A percentile compares a stretch with the other conserved stretches of the same genome.
Evolutionary conservation across 352 stramenopile genomes (phyloP).

Genomic region (Phytopythium aichiense): DNA sequence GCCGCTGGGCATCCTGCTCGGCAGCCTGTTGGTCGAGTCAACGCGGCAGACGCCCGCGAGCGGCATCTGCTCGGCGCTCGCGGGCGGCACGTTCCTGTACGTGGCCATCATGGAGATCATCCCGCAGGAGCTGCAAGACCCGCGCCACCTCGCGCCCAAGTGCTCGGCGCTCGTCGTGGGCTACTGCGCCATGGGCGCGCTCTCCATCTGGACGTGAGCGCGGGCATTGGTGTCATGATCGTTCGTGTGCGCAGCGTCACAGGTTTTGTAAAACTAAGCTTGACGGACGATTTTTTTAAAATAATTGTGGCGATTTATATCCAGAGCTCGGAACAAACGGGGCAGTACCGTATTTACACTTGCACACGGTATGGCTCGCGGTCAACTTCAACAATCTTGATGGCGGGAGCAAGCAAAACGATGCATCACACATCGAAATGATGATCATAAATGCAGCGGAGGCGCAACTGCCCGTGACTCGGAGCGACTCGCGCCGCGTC

Average conservation of each 20-base stretch:
- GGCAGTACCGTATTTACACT: too few relatives aligned
- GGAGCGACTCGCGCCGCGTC: too few relatives aligned
- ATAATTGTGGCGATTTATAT: not conserved
- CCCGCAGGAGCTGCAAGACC: slow-evolving; percentile 67
- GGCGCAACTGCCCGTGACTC: too few relatives aligned
- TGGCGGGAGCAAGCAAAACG: too few relatives aligned
- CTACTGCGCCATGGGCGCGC: slow-evolving; percentile 56
- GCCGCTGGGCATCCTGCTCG: slow-evolving; percentile 60
- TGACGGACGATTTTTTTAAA: not conserved
- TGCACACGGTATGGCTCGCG: too few relatives aligned
- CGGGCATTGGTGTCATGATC: not conserved
- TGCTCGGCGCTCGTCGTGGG: slow-evolving; percentile 48
- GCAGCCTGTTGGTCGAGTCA: slow-evolving; percentile 41
- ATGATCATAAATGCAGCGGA: too few relatives aligned
- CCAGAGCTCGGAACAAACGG: too few relatives aligned
- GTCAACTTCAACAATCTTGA: too few relatives aligned
- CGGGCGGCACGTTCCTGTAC: slow-evolving; percentile 78
- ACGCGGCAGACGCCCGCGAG: slow-evolving; percentile 39
- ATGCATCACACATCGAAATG: too few relatives aligned
- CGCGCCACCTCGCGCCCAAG: slow-evolving; percentile 42
- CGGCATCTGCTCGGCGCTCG: slow-evolving; percentile 70
- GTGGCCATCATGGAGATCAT: slow-evolving; percentile 82
- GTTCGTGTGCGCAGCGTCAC: too few relatives aligned
- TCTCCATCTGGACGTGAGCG: slow-evolving; percentile 69
- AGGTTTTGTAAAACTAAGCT: too few relatives aligned